Base-by-base conservation (phyloP, 2,329 filamentous ascomycete genomes). In the Thelonectria olida region DNA sequence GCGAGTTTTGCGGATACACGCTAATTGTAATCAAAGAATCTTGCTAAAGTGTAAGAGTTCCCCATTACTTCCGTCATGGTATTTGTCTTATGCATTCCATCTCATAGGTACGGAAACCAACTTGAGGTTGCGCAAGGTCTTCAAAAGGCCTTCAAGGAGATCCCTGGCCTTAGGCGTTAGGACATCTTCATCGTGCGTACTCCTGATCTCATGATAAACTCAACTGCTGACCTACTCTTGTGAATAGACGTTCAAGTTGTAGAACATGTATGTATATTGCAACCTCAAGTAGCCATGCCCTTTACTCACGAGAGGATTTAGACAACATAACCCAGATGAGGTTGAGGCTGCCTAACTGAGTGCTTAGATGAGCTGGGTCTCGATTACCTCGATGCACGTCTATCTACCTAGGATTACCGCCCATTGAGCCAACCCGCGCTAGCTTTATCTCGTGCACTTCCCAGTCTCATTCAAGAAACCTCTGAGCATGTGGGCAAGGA, bases 391-490 rank as follows among this genome's bases (percentile, higher is more conserved):
- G 53, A 56, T 17, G 44, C 45, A 20, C 31, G 51, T 44, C 15
- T 12, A 20, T 15, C 36, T 31, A 31, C 5, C n/a, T 2, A 38
- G 12, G 10, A 34, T 10, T 12, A 19, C 13, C n/a, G 5, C 20
- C 9, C 13, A 20, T 31, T 12, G 7, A 12, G 7, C 19, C 22
- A 22, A 44, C 8, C n/a, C 39, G 9, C 39, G 17, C 3, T 38
- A 56, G 53, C 53, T 56, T 20, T 56, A 56, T 20, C 53, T 56
- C 20, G 44, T 56, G 7, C 53, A 56, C 44, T 57, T 57, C 27
- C 54, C 54, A 23, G 27, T 56, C 15, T 56, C 54, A 12, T 56
- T 56, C 23, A 49, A 50, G 34, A 23, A 38, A 27, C 42, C 13
- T 47, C 42, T 7, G 28, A 34, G 13, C 15, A 54, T 22, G 38